Evolutionary conservation across 352 stramenopile species (phyloP).

Genomic region (Globisporangium spinosum): DNA sequence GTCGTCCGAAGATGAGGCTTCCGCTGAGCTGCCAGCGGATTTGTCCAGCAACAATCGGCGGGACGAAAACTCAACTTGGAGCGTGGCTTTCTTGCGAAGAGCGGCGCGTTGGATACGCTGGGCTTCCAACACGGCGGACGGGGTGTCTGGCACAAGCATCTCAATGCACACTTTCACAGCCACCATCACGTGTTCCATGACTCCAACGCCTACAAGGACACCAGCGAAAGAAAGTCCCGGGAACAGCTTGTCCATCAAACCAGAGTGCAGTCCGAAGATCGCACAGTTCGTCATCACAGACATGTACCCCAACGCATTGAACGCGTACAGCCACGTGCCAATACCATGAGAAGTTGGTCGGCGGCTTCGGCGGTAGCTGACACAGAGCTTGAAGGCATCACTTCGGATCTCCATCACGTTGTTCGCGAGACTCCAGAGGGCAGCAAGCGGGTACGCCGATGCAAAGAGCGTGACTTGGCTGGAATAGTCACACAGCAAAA

Average conservation of each 20-base stretch:
- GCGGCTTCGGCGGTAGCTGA: slow-evolving; percentile 73
- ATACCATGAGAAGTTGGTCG: slow-evolving; percentile 76
- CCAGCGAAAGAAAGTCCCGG: slow-evolving; percentile 58
- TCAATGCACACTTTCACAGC: slow-evolving; percentile 77
- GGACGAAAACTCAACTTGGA: slow-evolving; percentile 68
- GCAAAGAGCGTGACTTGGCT: slow-evolving; percentile 94
- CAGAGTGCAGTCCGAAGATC: slow-evolving; percentile 91
- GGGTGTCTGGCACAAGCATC: slow-evolving; percentile 70
- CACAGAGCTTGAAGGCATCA: slow-evolving; percentile 93
- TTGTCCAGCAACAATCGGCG: slow-evolving; percentile 33
- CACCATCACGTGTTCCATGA: slow-evolving; percentile 82
- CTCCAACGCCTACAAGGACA: slow-evolving; percentile 45
- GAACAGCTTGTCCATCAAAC: slow-evolving; percentile 69
- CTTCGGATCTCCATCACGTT: slow-evolving; percentile 94
- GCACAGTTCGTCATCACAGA: slow-evolving; percentile 94
- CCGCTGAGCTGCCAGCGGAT: not conserved
- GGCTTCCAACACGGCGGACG: slow-evolving; percentile 53
- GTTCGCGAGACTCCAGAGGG: slow-evolving; percentile 91
- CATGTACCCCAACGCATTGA: slow-evolving; percentile 89
- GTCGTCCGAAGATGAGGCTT: slow-evolving; percentile 11
- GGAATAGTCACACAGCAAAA: slow-evolving; percentile 26
- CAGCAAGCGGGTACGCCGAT: slow-evolving; percentile 90
- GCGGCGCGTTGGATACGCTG: slow-evolving; percentile 59
- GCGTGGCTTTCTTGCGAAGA: slow-evolving; percentile 69
- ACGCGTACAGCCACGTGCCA: slow-evolving; percentile 91